A percentile compares a stretch with the other conserved stretches of the same genome.
These are phyloP conservation scores for Cochlearia excelsa DNA, from an alignment of 345 rosid genomes.

Conservation along the genomic window DNA sequence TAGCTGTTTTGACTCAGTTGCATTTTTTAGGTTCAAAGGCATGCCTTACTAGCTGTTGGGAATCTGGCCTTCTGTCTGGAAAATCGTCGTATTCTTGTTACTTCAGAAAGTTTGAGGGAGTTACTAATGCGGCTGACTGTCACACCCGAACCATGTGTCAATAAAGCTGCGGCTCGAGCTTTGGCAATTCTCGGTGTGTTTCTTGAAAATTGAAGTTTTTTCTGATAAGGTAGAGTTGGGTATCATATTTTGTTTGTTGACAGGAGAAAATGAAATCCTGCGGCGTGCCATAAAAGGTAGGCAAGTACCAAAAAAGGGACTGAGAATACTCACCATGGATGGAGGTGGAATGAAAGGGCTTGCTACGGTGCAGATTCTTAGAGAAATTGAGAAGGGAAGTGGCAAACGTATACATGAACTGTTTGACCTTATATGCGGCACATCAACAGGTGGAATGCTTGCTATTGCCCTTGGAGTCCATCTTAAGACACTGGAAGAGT, in stretches of 20 bases:
- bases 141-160: constrained; percentile 74
- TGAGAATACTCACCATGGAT: constrained; percentile 97
- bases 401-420: constrained; percentile 95
- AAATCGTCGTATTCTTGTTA: constrained; percentile 80
- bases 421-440: constrained; percentile 95
- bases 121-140: constrained; percentile 81
- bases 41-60: constrained; percentile 86
- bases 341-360: constrained; percentile 99
- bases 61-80: constrained; percentile 93
- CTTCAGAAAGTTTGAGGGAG: constrained; percentile 94
- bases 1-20: constrained; percentile 25
- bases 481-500: constrained; percentile 78
- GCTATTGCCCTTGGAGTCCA: constrained; percentile 95
- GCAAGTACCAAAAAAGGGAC: constrained; percentile 82
- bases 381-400: constrained; percentile 94
- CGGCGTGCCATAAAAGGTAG: constrained; percentile 92
- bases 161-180: constrained; percentile 97
- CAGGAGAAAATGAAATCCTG: constrained; percentile 92
- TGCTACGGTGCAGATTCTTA: constrained; percentile 94
- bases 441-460: constrained; percentile 99
- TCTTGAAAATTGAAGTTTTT: constrained; percentile 15
- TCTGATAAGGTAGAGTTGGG: constrained; percentile 1
- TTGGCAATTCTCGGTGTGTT: constrained; percentile 92
- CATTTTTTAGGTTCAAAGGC: constrained; percentile 74
- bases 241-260: constrained; percentile 23